Base-by-base conservation (phyloP, 495 filamentous ascomycete species). In the Penicillium cosmopolitanum region DNA sequence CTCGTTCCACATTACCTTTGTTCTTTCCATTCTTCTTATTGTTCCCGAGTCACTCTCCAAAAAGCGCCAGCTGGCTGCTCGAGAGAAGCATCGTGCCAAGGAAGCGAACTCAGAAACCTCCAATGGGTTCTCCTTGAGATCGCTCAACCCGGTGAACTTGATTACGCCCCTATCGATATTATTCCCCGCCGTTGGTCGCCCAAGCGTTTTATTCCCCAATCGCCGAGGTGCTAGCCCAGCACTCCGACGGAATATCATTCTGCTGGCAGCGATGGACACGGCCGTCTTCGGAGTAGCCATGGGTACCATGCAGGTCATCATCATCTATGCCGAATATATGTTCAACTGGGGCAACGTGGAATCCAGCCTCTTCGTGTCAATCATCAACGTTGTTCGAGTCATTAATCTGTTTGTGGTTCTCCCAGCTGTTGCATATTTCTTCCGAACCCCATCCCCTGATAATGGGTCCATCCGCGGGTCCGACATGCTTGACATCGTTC, bases 271-370 rank as follows among this genome's bases (percentile, higher is more conserved):
- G 11, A 85, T 93, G 52, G 95, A 98, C 67, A 88, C 85, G 6
- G 84, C 86, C 36, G 80, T 91, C 34, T 89, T 97, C 61, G 87
- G 91, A 16, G 81, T 96, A 0, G 88, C 89, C 11, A 89, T 97
- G 82, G 92, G 95, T 51, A 81, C 86, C 1, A 84, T 90, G 42
- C 86, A 86, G 12, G 82, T 97, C 23, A 80, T 93, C 48, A 80
- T 97, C 54, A 79, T 93, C 51, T 98, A 97, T 69, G 82, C 87
- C 12, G 85, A 89, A 53, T 87, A 81, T 65, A 82, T 85, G 68
- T 97, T 98, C 69, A 78, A 78, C 16, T 98, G 95, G 95, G 81
- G 82, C 33, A 91, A 86, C 43, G 82, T 87, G 47, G 87, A 96
- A 68, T 87, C 86, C 16, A 89, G 87, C 55, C 75, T 86, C 11